Evolutionary conservation across 2,329 filamentous ascomycete genomes (phyloP), one percentile per base, ranked within the genome.

Genomic region (Pseudogymnoascus sp.): DNA sequence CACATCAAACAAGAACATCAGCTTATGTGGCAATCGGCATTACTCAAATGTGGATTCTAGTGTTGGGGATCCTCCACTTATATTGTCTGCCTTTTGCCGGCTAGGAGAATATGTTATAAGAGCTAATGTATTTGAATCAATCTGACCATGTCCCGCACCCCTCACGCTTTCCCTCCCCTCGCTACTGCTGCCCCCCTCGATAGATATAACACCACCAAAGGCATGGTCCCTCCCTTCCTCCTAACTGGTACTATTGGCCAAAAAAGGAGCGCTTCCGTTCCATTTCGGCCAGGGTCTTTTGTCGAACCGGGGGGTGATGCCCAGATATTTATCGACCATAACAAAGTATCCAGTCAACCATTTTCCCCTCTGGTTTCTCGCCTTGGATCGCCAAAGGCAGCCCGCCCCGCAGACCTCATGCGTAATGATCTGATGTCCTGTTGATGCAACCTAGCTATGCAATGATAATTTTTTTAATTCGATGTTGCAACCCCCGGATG

Each of bases 171-270:
- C 48, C 11, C 51, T 63, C 67, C 67, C 39, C 16, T 34, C 60
- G 34, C 43, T 51, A 37, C 54, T 61, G 51, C 65, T 60, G 64
- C 37, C 63, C 62, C 63, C 63, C 64, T 60, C 65, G 63, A 45
- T 31, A 34, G 64, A 69, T 68, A 68, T 63, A 57, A 57, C 51
- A 34, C 67, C 66, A 66, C 68, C 65, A 67, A 67, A 67, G 67
- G 65, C 62, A 69, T 71, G 70, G 71, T 69, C 69, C 72, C 69
- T 72, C 68, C 71, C 71, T 70, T 69, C 71, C 71, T 71, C 69
- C 71, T 71, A 67, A 65, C 61, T 68, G 66, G 65, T 70, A 67
- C 69, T 70, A 66, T 69, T 70, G 34, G 68, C n/a, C 60, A 23
- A 61, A 31, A 61, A 31, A 60, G 23, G 36, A 61, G 2, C 34